Evolutionary conservation across 352 stramenopile genomes (phyloP), one percentile per base, ranked within the genome.

Genomic region (Pythium aristosporum): DNA sequence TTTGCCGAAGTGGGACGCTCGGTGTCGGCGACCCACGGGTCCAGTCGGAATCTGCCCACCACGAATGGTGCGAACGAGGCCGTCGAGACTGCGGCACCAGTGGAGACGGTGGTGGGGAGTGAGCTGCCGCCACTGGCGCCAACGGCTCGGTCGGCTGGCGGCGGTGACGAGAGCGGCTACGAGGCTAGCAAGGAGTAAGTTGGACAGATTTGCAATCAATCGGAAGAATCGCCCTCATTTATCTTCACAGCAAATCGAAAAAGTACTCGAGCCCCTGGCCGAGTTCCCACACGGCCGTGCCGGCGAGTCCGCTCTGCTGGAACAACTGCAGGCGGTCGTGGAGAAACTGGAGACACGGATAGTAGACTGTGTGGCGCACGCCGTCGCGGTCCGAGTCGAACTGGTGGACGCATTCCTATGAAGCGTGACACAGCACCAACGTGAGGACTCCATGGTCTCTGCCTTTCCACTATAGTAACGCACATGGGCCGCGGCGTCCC

Each of bases 201-300:
- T 1, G 12, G 2, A 55, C 6, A 39, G 34, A 8, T 8, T 39
- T 39, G 34, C 6, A 13, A 15, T 10, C 34, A 13, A 15, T 39
- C 6, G 5, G 6, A 13, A 8, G n/a, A 20, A 32, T 8, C 3
- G 21, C 30, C n/a, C 20, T 44, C 6, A 56, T 18, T 44, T 25
- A 5, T 42, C 12, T 25, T 43, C 75, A 88, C 32, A 91, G 49
- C 41, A 91, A 68, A 65, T 94, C 85, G 67, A 77, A 90, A 53
- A 94, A 92, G 61, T 80, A 94, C 16, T 90, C 82, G 39, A 94
- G 77, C 39, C 39, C 84, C 87, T 94, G 85, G 23, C 85, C 85
- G 56, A 94, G 78, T 48, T 94, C 85, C 85, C 85, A 94, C 47
- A 94, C 74, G 16, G 77, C 82, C 39, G 72, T 76, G 7, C 85